Evolutionary conservation across 2,329 filamentous ascomycete species (phyloP).

Genomic region (Pleurostoma richardsiae): DNA sequence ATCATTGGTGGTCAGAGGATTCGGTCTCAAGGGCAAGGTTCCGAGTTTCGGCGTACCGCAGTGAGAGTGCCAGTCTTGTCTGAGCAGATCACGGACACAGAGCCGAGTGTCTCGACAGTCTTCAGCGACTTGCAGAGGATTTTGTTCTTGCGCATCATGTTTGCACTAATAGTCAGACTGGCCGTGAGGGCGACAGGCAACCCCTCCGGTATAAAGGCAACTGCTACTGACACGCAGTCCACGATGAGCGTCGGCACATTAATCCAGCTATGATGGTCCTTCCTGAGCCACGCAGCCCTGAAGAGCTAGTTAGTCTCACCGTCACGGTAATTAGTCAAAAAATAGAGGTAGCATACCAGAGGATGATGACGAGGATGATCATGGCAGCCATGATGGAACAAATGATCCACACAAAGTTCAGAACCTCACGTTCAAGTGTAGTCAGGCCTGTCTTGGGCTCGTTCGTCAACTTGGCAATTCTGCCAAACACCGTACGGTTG

Average conservation of each 20-base stretch:
- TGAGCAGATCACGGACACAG: constrained; percentile 69
- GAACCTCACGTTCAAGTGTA: constrained; percentile 65
- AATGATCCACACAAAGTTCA: constrained; percentile 68
- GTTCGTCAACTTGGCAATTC: constrained; percentile 68
- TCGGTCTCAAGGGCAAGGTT: neutral
- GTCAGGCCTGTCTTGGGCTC: constrained; percentile 64
- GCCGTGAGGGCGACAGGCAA: constrained; percentile 65
- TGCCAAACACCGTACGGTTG: constrained; percentile 69
- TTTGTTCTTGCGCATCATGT: constrained; percentile 71
- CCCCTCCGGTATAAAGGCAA: constrained; percentile 73
- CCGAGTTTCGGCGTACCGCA: constrained; percentile 26
- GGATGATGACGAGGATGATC: constrained; percentile 58
- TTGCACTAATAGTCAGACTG: constrained; percentile 70
- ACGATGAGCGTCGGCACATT: constrained; percentile 68
- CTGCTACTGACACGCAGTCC: constrained; percentile 65
- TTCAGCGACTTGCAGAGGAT: constrained; percentile 77
- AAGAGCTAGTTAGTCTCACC: neutral
- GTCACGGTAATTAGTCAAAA: neutral
- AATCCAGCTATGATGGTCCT: constrained; percentile 64
- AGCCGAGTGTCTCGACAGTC: constrained; percentile 71
- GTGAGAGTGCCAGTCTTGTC: constrained; percentile 74
- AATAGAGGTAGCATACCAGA: constrained; percentile 47
- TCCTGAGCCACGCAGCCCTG: constrained; percentile 66
- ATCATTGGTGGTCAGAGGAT: constrained; percentile 1
- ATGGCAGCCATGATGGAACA: constrained; percentile 62